These are phyloP conservation scores for Anisodus acutangulus DNA, from an alignment of 257 asterid genomes.

Conservation along the genomic window DNA sequence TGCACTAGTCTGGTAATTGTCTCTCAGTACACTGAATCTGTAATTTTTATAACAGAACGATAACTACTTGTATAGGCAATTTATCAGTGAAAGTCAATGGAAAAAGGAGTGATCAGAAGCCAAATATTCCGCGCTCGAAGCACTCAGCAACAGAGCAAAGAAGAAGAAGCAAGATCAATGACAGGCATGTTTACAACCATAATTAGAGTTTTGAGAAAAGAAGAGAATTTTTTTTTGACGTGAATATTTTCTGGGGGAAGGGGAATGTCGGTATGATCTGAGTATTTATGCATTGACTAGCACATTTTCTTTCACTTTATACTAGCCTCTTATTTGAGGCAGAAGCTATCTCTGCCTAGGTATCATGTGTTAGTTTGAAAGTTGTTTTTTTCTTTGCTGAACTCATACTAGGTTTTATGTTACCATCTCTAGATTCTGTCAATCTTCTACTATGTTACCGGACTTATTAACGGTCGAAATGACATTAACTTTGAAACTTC, in stretches of 20 bases:
- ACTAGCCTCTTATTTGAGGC: background rate
- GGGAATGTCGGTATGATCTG: background rate
- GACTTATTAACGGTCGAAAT: background rate
- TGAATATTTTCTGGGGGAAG: background rate
- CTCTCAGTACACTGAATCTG: background rate
- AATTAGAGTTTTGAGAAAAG: constrained; percentile 7
- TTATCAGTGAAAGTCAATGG: constrained; percentile 70
- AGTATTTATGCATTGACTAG: constrained; percentile 1
- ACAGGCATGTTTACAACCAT: constrained; percentile 65
- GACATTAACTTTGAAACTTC: constrained; percentile 18
- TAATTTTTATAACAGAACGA: background rate
- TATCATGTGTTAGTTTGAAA: background rate
- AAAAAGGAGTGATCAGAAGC: constrained; percentile 68
- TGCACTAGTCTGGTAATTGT: constrained; percentile 13
- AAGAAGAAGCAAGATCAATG: constrained; percentile 98
- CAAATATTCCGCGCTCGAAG: constrained; percentile 91
- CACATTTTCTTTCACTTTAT: background rate
- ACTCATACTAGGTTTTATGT: background rate
- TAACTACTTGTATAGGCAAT: constrained; percentile 50
- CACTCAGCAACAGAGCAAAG: constrained; percentile 99
- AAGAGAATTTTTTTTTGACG: background rate
- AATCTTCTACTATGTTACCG: background rate
- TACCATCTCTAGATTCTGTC: background rate
- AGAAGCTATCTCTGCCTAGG: background rate
- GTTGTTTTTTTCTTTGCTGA: background rate